Evolutionary conservation across 192 early-diverging fungal genomes (phyloP).

Genomic region (Mycoemilia scoparia): DNA sequence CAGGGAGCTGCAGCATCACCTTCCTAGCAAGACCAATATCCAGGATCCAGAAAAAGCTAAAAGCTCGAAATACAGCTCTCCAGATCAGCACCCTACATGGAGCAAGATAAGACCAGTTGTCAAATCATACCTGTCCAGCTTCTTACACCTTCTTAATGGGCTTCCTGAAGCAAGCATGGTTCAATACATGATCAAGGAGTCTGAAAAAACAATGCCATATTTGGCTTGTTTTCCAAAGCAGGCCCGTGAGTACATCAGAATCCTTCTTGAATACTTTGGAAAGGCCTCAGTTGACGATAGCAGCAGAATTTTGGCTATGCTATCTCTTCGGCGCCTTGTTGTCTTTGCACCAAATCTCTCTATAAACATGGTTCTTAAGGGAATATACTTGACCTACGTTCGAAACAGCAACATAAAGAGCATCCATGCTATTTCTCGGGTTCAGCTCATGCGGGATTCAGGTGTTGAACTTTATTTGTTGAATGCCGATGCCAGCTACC

Average conservation of each 20-base stretch:
- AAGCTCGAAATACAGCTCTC: conserved; percentile 16
- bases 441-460: conserved; percentile 86
- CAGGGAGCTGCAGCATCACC: conserved; percentile 46
- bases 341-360: conserved; percentile 29
- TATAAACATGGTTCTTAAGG: conserved; percentile 57
- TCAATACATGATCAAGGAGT: conserved; percentile 66
- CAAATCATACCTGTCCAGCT: conserved; percentile 63
- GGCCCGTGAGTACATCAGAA: conserved; percentile 59
- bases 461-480: conserved; percentile 75
- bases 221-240: conserved; percentile 66
- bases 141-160: conserved; percentile 56
- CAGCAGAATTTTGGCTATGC: conserved; percentile 64
- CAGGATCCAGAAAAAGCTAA: conserved; percentile 6
- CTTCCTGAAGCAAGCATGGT: conserved; percentile 74
- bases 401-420: conserved; percentile 57
- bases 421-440: conserved; percentile 56
- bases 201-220: conserved; percentile 53
- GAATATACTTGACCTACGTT: conserved; percentile 66
- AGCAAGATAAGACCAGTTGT: conserved; percentile 49
- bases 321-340: conserved; percentile 62
- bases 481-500: conserved; percentile 65
- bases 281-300: conserved; percentile 38
- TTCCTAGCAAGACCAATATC: conserved; percentile 20
- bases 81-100: conserved; percentile 40
- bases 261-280: conserved; percentile 32